These are phyloP conservation scores for Groenewaldozyma salmanticensis DNA, from an alignment of 805 yeast genomes.

Conservation along the genomic window DNA sequence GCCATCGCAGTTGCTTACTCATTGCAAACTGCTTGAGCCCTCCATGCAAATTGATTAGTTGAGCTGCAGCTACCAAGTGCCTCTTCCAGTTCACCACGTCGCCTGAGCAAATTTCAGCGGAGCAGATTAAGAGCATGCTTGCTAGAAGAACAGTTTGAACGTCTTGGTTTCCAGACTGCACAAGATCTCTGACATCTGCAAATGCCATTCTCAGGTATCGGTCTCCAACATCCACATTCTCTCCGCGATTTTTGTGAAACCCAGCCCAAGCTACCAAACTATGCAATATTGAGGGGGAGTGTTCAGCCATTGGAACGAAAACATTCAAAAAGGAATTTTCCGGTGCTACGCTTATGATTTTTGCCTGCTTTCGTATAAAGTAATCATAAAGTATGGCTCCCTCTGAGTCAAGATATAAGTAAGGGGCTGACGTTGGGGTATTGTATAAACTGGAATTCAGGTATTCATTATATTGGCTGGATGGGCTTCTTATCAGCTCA, in stretches of 20 bases:
- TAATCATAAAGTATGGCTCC: constrained; percentile 40
- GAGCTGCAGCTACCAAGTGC: constrained; percentile 56
- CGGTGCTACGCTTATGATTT: constrained; percentile 40
- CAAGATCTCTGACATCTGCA: constrained; percentile 5
- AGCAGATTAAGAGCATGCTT: constrained; percentile 55
- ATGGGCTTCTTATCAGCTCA: not conserved
- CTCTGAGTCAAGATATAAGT: constrained; percentile 31
- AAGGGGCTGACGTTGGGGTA: constrained; percentile 7
- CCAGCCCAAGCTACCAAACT: constrained; percentile 51
- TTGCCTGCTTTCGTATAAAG: constrained; percentile 33
- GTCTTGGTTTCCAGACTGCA: constrained; percentile 13
- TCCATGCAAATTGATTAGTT: constrained; percentile 49
- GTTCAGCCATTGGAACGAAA: constrained; percentile 43
- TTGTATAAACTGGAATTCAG: not conserved
- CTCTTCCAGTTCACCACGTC: constrained; percentile 70
- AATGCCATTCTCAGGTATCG: constrained; percentile 19
- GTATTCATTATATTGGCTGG: constrained; percentile 3
- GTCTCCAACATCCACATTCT: constrained; percentile 22
- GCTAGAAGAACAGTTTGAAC: constrained; percentile 40
- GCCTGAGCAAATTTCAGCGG: constrained; percentile 78
- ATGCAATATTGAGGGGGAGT: constrained; percentile 39
- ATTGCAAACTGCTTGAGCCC: constrained; percentile 45
- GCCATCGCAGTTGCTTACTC: constrained; percentile 55
- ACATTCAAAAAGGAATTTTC: constrained; percentile 43
- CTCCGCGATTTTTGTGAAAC: constrained; percentile 24